A percentile compares a stretch with the other conserved stretches of the same genome.
Evolutionary conservation across 257 asterid species (phyloP).

Genomic region (Sherardia arvensis): DNA sequence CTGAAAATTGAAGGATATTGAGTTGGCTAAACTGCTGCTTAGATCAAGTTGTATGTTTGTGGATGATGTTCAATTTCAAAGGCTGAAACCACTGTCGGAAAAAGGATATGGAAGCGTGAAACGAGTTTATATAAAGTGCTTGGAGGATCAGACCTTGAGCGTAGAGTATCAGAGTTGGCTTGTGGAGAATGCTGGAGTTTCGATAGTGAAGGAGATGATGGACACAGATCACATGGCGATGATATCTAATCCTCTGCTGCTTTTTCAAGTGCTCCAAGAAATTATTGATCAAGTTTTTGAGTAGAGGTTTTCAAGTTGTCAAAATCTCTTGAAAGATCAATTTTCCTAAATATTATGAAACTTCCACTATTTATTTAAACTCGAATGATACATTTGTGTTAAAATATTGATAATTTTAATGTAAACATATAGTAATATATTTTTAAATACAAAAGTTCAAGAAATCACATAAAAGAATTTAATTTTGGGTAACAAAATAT

Average conservation of each 20-base stretch:
- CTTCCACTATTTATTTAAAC: no score
- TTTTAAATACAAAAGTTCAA: no score
- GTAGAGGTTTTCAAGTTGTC: no score
- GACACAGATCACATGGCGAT: conserved; percentile 20
- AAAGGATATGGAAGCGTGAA: conserved; percentile 14
- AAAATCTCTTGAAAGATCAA: no score
- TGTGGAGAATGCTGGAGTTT: conserved; percentile 7
- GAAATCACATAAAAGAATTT: no score
- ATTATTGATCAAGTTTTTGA: not conserved
- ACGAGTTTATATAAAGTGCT: conserved; percentile 9
- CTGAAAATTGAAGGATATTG: not conserved
- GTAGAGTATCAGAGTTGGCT: conserved; percentile 10
- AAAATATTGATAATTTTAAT: no score
- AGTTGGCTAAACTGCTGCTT: conserved; percentile 9
- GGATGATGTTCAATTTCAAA: conserved; percentile 4
- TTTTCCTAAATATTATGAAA: no score
- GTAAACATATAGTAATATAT: no score
- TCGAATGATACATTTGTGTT: no score
- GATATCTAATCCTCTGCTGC: conserved; percentile 16
- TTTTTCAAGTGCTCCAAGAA: conserved; percentile 2
- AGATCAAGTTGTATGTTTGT: conserved; percentile 10
- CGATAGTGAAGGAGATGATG: not conserved
- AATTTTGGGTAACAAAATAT: no score
- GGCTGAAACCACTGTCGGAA: conserved; percentile 1
- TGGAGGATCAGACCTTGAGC: conserved; percentile 6